These are phyloP conservation scores for Moesziomyces aphidis DNA, from an alignment of 1,284 basidiomycete genomes.

Conservation along the genomic window DNA sequence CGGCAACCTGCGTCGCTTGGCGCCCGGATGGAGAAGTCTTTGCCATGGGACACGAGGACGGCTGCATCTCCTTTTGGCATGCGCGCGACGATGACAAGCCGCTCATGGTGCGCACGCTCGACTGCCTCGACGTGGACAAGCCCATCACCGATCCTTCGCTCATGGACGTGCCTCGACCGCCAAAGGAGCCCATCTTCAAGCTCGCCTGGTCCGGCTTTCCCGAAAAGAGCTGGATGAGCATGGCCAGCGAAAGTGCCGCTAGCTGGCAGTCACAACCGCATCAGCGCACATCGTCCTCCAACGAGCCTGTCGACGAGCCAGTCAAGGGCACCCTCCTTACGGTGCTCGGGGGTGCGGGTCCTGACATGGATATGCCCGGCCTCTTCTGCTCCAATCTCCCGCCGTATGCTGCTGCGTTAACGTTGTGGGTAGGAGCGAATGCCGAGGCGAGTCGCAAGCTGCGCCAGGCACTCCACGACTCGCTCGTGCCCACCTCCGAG, in stretches of 20 bases:
- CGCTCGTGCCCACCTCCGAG: slow-evolving; percentile 71
- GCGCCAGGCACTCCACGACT: slow-evolving; percentile 35
- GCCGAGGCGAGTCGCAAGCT: slow-evolving; percentile 68
- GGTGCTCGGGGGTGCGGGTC: slow-evolving; percentile 77
- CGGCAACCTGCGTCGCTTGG: slow-evolving; percentile 81
- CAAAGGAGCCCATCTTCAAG: slow-evolving; percentile 84
- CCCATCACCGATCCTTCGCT: slow-evolving; percentile 26
- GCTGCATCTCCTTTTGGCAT: slow-evolving; percentile 87
- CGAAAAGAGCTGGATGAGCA: slow-evolving; percentile 55
- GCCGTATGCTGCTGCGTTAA: slow-evolving; percentile 74
- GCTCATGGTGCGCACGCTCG: slow-evolving; percentile 75
- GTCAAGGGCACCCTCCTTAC: slow-evolving; percentile 71
- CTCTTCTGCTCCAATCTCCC: slow-evolving; percentile 80
- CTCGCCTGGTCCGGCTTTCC: slow-evolving; percentile 76
- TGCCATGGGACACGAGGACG: slow-evolving; percentile 82
- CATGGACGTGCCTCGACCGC: slow-evolving; percentile 22
- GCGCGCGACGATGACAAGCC: slow-evolving; percentile 83
- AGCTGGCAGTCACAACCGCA: slow-evolving; percentile 37
- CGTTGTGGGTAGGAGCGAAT: slow-evolving; percentile 68
- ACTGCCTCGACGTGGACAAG: slow-evolving; percentile 57
- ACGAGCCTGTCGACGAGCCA: slow-evolving; percentile 7
- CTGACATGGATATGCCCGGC: slow-evolving; percentile 74
- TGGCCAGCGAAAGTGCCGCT: slow-evolving; percentile 47
- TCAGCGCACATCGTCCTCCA: slow-evolving; percentile 13
- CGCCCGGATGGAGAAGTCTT: slow-evolving; percentile 72